Evolutionary conservation across 495 filamentous ascomycete genomes (phyloP), one percentile per base, ranked within the genome.

Genomic region (Geopyxis carbonaria): DNA sequence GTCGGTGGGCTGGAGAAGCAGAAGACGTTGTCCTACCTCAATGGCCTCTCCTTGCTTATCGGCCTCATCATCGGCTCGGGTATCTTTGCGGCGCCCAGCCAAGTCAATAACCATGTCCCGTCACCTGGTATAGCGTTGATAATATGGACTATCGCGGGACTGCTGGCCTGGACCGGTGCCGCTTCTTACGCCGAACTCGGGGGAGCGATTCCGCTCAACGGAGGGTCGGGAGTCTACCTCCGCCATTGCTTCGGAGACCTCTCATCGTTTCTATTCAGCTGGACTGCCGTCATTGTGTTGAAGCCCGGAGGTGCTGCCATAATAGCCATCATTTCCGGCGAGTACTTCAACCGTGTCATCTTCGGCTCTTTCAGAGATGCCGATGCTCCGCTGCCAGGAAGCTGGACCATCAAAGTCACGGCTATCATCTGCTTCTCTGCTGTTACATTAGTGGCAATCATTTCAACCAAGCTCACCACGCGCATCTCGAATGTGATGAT

Each of bases 61-160:
- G 87, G 91, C 4, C 53, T 97, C 33, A 89, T 94, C 56, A 95
- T 97, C 48, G 89, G 89, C n/a, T 86, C 80, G 13, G 89, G 89
- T 1, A 94, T 97, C 51, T 97, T 97, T 61, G 87, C 83, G 7
- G 86, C 82, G 21, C 89, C 89, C 0, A 82, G 80, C 45, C 84
- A 93, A 60, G 91, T 97, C 48, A 93, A 93, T 53, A 68, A 68
- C 38, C 87, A 93, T 59, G 85, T 77, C 19, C 91, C 91, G 18
- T 93, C 87, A 20, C 86, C 87, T 2, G 89, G 89, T 4, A 86
- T 84, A 33, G 75, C 84, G 5, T 63, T 97, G 38, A 71, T 95
- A 14, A 75, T 93, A 4, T 97, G 89, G 89, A 65, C 68, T 3
- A 70, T 97, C 29, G 89, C 91, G 2, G 89, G 89, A 1, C 48